Evolutionary conservation across 148 eudicot genomes (phyloP), one percentile per base, ranked within the genome.

Genomic region (Fagopyrum homotropicum): DNA sequence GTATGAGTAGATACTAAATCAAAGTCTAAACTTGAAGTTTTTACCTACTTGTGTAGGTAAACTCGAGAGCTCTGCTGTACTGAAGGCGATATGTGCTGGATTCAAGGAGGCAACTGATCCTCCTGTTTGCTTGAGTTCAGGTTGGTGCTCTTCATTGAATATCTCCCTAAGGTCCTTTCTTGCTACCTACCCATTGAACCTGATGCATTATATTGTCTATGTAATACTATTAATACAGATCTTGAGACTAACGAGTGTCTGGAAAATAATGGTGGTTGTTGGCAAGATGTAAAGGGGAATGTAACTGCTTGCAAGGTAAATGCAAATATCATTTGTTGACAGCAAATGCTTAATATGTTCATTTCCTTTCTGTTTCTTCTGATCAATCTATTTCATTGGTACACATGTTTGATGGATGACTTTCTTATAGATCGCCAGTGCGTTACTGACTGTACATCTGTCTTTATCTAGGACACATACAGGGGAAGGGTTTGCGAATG

Each of bases 401-500:
- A 8, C n/a, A 75, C 15, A 16, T 26, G 6, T 40, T 52, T 52
- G 69, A 70, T 45, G 70, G 45, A n/a, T 16, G 50, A 4, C 43
- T 2, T 75, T n/a, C 72, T 40, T 70, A 69, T 5, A 17, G 1
- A 44, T 45, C 1, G 51, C 51, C 11, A n/a, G 22, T 44, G 22
- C 49, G n/a, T 7, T 16, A 44, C 50, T 45, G 51, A 30, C 55
- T 17, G 9, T 64, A 1, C 30, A 10, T 76, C 9, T 45, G 46
- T 50, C 19, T 45, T 14, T 51, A 14, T 54, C 15, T 82, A 94
- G 99, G 99, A 95, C 75, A 95, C 99, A 15, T 95, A 83, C 60
- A 86, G 98, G 63, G 99, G 99, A 78, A 89, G 89, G 86, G 87
- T 92, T 77, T 95, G 99, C 45, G 83, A 90, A 77, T 95, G 99